Conservation (phyloP, 768 basidiomycete species). For the Phlebiopsis gigantea region DNA sequence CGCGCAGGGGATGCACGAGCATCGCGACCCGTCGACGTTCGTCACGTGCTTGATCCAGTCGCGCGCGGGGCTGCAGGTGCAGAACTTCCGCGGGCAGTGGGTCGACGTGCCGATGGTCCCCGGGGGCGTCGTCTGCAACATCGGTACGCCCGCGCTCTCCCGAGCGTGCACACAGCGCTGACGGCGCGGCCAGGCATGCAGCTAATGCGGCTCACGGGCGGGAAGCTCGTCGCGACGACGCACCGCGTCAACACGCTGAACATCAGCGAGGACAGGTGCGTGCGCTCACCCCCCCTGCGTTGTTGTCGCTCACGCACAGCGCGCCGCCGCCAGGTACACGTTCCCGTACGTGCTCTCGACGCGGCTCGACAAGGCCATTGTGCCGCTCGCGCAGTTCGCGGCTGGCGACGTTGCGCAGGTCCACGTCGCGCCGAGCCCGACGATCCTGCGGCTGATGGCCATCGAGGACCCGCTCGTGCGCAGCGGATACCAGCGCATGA, state of each 20-base stretch:
- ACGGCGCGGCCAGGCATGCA: slow-evolving; percentile 18
- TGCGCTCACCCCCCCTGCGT: no score
- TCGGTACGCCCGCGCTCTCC: slow-evolving; percentile 16
- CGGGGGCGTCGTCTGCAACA: slow-evolving; percentile 29
- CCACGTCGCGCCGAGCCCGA: slow-evolving; percentile 22
- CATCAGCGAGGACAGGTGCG: slow-evolving; percentile 23
- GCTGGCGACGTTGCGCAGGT: slow-evolving; percentile 19
- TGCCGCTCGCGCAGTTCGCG: slow-evolving; percentile 22
- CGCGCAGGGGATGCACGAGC: slow-evolving; percentile 28
- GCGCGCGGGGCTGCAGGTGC: slow-evolving; percentile 24
- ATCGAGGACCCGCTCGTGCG: slow-evolving; percentile 22
- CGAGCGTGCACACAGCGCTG: slow-evolving; percentile 7
- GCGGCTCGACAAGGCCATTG: slow-evolving; percentile 22
- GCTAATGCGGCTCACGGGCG: slow-evolving; percentile 26
- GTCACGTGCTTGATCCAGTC: slow-evolving; percentile 28
- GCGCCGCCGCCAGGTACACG: no score
- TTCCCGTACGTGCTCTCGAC: slow-evolving; percentile 27
- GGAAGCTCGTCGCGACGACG: slow-evolving; percentile 24
- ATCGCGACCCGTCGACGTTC: slow-evolving; percentile 27
- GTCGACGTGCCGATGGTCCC: slow-evolving; percentile 25
- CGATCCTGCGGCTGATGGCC: slow-evolving; percentile 21
- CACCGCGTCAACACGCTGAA: slow-evolving; percentile 30
- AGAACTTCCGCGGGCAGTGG: slow-evolving; percentile 26
- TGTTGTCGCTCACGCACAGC: no score
- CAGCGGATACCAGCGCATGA: slow-evolving; percentile 6